Percentiles rank a stretch among this genome's conserved stretches.
Conservation (phyloP, 768 basidiomycete species). For the Cystoderma amianthinum region DNA sequence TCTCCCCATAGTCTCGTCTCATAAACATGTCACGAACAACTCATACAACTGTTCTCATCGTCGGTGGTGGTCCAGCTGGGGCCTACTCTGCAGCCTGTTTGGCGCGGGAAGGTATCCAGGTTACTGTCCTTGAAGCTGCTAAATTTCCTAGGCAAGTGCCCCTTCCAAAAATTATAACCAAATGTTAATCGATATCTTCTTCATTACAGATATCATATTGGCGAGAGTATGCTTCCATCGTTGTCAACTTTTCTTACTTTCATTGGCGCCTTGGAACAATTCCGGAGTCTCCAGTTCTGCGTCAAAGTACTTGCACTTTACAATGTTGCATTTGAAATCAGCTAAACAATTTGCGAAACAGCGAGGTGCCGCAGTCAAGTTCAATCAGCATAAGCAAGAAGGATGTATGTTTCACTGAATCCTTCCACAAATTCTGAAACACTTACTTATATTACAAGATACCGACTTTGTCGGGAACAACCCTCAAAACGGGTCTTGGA, state of each 20-base stretch:
- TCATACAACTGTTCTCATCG: slow-evolving; percentile 7
- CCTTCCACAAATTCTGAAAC: neutral
- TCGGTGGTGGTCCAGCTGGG: slow-evolving; percentile 20
- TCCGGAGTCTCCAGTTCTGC: slow-evolving; percentile 22
- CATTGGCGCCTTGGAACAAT: slow-evolving; percentile 26
- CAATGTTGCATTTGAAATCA: neutral
- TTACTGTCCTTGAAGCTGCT: slow-evolving; percentile 17
- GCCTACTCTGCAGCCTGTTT: slow-evolving; percentile 16
- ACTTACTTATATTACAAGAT: slow-evolving; percentile 14
- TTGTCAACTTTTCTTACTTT: slow-evolving; percentile 24
- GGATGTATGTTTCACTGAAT: slow-evolving; percentile 22
- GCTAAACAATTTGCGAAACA: slow-evolving; percentile 7
- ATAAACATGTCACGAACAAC: neutral
- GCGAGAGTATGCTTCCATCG: slow-evolving; percentile 31
- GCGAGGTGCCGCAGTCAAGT: slow-evolving; percentile 34
- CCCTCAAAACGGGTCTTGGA: slow-evolving; percentile 23
- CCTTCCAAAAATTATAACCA: too few species aligned
- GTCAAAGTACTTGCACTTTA: slow-evolving; percentile 17
- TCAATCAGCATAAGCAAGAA: slow-evolving; percentile 28
- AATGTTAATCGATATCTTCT: neutral
- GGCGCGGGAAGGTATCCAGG: slow-evolving; percentile 18
- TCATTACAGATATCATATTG: slow-evolving; percentile 25
- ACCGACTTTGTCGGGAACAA: slow-evolving; percentile 24
- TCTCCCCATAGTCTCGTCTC: neutral
- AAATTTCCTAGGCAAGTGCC: slow-evolving; percentile 14